Base-by-base conservation (phyloP, 345 rosid genomes). In the Citrus medica region DNA sequence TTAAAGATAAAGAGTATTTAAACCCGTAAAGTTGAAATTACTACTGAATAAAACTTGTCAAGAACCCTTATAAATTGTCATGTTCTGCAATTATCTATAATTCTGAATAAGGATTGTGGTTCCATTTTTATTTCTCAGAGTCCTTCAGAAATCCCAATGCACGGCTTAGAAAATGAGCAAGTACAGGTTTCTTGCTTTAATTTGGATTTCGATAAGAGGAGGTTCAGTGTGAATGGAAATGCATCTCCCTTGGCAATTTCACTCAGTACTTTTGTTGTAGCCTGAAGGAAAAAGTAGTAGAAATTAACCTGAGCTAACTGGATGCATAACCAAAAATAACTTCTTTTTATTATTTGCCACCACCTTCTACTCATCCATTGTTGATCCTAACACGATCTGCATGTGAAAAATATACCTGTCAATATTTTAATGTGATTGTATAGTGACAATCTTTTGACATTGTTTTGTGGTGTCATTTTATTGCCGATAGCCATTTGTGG, bases 401-500 rank as follows among this genome's bases (percentile, higher is more conserved):
- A n/a, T 16, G 35, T 69, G 37, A 14, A 69, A 16, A 48, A 19
- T 17, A 70, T 46, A 12, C 3, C 56, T 27, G 35, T 14, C 60
- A 51, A 70, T 37, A 28, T 71, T 71, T 46, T 28, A 30, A 1
- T 51, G 38, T 70, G 24, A 51, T 68, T 37, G 10, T 35, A 5
- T 42, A 37, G 16, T 35, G 51, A 67, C 27, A 35, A 67, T 2
- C 17, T 19, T 68, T 68, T 83, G 67, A 21, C 33, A 4, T 56
- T 73, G 40, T 73, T 77, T 74, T 6, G 79, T 85, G 89, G 97
- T 83, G 94, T 91, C 35, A 92, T 92, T 78, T 71, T 92, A 33
- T 89, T 91, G 74, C 97, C 93, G 16, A 90, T 88, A 37, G 90
- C 92, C 1, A 86, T 89, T 90, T 65, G 89, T 91, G 27, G 95